These are phyloP conservation scores for Bretschneidera sinensis DNA, from an alignment of 345 rosid genomes.

Conservation along the genomic window DNA sequence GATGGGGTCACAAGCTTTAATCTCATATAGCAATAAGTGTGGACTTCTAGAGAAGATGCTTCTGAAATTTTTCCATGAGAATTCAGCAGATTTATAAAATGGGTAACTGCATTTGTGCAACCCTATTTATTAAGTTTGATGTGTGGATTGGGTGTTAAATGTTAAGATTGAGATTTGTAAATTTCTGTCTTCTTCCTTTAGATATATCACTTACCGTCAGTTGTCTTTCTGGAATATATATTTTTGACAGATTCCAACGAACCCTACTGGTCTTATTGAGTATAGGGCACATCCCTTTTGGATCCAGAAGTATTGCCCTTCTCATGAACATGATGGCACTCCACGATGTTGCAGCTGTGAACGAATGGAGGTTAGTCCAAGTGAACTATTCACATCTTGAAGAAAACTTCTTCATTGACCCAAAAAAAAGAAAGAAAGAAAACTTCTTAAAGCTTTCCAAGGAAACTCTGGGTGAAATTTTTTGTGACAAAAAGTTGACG, in stretches of 20 bases:
- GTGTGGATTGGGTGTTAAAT: slow-evolving; percentile 3
- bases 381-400: background rate
- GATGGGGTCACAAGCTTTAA: background rate
- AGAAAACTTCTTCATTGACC: slow-evolving; percentile 4
- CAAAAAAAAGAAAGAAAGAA: too few relatives aligned
- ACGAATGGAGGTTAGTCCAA: slow-evolving; percentile 89
- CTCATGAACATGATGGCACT: slow-evolving; percentile 86
- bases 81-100: background rate
- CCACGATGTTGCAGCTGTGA: slow-evolving; percentile 99
- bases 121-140: background rate
- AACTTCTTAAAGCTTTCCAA: too few relatives aligned
- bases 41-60: background rate
- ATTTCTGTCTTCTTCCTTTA: slow-evolving; percentile 10
- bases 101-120: too few relatives aligned
- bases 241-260: slow-evolving; percentile 86
- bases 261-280: slow-evolving; percentile 86
- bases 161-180: slow-evolving; percentile 2
- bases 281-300: slow-evolving; percentile 99
- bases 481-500: slow-evolving; percentile 3
- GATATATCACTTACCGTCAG: slow-evolving; percentile 10
- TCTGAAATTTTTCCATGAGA: background rate
- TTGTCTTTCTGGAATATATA: slow-evolving; percentile 23
- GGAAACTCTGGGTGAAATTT: background rate
- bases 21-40: background rate
- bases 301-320: slow-evolving; percentile 93